These are phyloP conservation scores for Sarocladium strictum DNA, from an alignment of 2,329 filamentous ascomycete genomes.

Conservation along the genomic window DNA sequence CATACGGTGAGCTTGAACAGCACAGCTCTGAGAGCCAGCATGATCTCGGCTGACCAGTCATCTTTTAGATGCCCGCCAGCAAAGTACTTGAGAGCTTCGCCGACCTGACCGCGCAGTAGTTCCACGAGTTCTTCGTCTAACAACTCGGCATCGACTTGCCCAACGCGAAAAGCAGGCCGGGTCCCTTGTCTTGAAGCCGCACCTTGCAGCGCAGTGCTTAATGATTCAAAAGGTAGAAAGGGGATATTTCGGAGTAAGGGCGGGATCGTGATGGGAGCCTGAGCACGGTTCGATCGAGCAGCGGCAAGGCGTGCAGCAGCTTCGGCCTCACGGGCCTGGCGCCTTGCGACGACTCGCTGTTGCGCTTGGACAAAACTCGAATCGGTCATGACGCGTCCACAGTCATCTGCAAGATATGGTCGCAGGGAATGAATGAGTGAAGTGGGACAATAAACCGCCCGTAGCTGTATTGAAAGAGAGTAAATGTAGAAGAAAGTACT, in stretches of 20 bases:
- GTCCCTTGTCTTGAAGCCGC: conserved; percentile 72
- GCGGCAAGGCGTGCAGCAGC: conserved; percentile 49
- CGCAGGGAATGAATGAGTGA: not conserved
- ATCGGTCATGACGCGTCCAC: conserved; percentile 34
- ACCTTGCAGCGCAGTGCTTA: conserved; percentile 61
- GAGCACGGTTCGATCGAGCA: conserved; percentile 44
- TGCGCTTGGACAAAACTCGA: conserved; percentile 83
- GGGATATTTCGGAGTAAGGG: conserved; percentile 1
- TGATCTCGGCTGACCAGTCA: conserved; percentile 83
- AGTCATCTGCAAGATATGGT: not conserved
- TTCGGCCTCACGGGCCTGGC: conserved; percentile 66
- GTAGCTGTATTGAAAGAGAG: not conserved
- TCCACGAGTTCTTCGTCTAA: conserved; percentile 87
- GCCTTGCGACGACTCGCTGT: conserved; percentile 75
- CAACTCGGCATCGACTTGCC: conserved; percentile 92
- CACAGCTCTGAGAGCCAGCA: conserved; percentile 66
- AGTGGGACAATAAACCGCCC: no score
- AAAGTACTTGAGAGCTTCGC: conserved; percentile 82
- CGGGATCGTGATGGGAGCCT: conserved; percentile 50
- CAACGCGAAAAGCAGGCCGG: conserved; percentile 81
- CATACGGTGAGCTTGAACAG: conserved; percentile 95
- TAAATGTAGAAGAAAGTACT: conserved; percentile 5
- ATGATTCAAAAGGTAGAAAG: conserved; percentile 51
- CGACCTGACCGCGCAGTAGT: conserved; percentile 80
- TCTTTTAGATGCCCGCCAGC: conserved; percentile 69